Evolutionary conservation across 2,329 filamentous ascomycete genomes (phyloP).

Genomic region (Hypoxylon sp.): DNA sequence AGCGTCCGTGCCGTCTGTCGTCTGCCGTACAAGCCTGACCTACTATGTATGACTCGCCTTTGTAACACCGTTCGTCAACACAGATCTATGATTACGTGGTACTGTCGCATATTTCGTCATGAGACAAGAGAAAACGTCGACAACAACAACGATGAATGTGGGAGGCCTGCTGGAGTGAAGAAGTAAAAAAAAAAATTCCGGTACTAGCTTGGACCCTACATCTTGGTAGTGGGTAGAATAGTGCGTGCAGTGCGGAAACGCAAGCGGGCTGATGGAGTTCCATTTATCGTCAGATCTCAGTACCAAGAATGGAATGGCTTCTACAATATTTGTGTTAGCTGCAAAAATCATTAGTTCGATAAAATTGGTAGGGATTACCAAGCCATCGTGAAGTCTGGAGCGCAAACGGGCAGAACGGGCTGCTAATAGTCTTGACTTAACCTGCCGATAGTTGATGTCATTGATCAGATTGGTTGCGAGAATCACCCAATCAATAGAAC

Average conservation of each 20-base stretch:
- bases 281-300: slow-evolving; percentile 13
- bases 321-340: too few relatives aligned
- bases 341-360: slow-evolving; percentile 16
- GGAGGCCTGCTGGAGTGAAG: too few relatives aligned
- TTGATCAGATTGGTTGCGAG: slow-evolving; percentile 14
- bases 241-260: slow-evolving; percentile 8
- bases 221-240: neutral
- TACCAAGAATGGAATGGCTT: slow-evolving; percentile 19
- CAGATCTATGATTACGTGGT: slow-evolving; percentile 9
- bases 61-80: neutral
- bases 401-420: slow-evolving; percentile 20
- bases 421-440: slow-evolving; percentile 19
- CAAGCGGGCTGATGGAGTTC: slow-evolving; percentile 12
- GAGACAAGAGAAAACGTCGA: slow-evolving; percentile 18
- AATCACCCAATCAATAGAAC: slow-evolving; percentile 21
- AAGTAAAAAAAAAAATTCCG: too few relatives aligned
- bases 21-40: slow-evolving; percentile 6
- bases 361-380: slow-evolving; percentile 19
- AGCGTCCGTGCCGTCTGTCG: too few relatives aligned
- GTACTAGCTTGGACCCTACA: too few relatives aligned
- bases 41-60: neutral
- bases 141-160: slow-evolving; percentile 4
- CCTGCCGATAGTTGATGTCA: slow-evolving; percentile 35
- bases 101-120: slow-evolving; percentile 17
- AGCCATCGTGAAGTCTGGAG: slow-evolving; percentile 11